These are phyloP conservation scores for Tetracladium marchalianum DNA, from an alignment of 495 filamentous ascomycete species.

Conservation along the genomic window DNA sequence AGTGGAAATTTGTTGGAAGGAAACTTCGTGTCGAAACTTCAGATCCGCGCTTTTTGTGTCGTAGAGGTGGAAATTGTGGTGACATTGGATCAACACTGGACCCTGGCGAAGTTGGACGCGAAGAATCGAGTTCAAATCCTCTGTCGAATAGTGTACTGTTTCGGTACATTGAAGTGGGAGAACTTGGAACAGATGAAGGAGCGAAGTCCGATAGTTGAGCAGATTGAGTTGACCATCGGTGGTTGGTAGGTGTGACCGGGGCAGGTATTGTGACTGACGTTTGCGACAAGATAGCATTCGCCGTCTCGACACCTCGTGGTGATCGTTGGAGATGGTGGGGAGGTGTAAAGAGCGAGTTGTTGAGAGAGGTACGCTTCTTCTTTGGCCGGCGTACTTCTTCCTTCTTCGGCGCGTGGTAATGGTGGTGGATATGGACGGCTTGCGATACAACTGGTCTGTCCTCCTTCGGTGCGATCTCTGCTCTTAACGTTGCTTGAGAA, in stretches of 20 bases:
- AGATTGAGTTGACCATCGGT: conserved; percentile 59
- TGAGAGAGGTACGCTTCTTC: conserved; percentile 57
- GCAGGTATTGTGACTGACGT: conserved; percentile 52
- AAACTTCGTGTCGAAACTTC: conserved; percentile 44
- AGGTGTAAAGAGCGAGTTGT: conserved; percentile 51
- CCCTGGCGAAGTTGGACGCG: conserved; percentile 65
- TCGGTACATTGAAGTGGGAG: conserved; percentile 64
- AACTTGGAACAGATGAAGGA: conserved; percentile 66
- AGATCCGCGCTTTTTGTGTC: conserved; percentile 40
- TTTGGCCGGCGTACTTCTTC: conserved; percentile 55
- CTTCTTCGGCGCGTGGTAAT: conserved; percentile 56
- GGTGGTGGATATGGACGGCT: conserved; percentile 86
- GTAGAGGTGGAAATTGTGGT: conserved; percentile 35
- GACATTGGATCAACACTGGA: conserved; percentile 53
- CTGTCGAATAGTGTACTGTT: conserved; percentile 71
- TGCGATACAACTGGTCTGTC: conserved; percentile 43
- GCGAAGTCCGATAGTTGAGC: conserved; percentile 47
- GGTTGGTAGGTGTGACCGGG: conserved; percentile 24
- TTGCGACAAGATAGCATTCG: conserved; percentile 49
- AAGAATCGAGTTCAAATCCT: conserved; percentile 42
- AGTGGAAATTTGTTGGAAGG: conserved; percentile 18
- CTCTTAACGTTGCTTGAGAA: conserved; percentile 45
- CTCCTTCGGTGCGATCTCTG: conserved; percentile 54
- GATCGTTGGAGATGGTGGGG: conserved; percentile 20
- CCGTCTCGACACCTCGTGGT: conserved; percentile 17